Evolutionary conservation across 1,284 basidiomycete genomes (phyloP), one percentile per base, ranked within the genome.

Genomic region (Acaromyces ingoldii): DNA sequence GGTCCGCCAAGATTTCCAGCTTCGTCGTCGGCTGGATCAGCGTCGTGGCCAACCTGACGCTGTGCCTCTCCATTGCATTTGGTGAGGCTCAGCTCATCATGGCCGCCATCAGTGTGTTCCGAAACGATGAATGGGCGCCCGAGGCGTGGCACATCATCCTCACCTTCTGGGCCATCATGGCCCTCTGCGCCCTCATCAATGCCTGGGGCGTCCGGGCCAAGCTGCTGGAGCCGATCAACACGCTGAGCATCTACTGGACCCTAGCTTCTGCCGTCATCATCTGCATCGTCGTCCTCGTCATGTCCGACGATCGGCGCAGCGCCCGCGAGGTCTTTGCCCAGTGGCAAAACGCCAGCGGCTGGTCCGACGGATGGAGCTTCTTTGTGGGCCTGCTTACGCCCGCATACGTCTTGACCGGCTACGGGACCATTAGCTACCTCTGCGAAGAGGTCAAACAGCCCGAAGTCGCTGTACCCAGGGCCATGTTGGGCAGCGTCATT

Each of bases 11-110:
- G 0, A 62, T 78, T 51, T 62, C 78, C 9, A 76, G 70, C 26
- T 80, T 79, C 64, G 70, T 79, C 39, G 79, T 78, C 1, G 79
- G 79, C 7, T 80, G 79, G 79, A 65, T 80, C 7, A 76, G 76
- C 15, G 65, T 78, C 1, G 78, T 79, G 4, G 79, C 78, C 33
- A 80, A 80, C 60, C 78, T 78, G 76, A 78, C 77, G 15, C 53
- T 60, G 25, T 62, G 62, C 34, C 74, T 79, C 1, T 79, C 78
- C 5, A 79, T 80, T 71, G 77, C 76, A 40, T 80, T 80, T 55
- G 79, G 78, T 2, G 78, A 78, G 6, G 72, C 77, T 15, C 79
- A 80, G 57, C 70, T 80, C 9, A 78, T 80, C 48, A 70, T 79
- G 34, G 77, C 78, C 6, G 78, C 76, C 11, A 76, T 78, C 29